Percentiles rank a stretch among this genome's conserved stretches.
These are phyloP conservation scores for Magnolia officinalis DNA, from an alignment of 164 flowering plant genomes.

Conservation along the genomic window DNA sequence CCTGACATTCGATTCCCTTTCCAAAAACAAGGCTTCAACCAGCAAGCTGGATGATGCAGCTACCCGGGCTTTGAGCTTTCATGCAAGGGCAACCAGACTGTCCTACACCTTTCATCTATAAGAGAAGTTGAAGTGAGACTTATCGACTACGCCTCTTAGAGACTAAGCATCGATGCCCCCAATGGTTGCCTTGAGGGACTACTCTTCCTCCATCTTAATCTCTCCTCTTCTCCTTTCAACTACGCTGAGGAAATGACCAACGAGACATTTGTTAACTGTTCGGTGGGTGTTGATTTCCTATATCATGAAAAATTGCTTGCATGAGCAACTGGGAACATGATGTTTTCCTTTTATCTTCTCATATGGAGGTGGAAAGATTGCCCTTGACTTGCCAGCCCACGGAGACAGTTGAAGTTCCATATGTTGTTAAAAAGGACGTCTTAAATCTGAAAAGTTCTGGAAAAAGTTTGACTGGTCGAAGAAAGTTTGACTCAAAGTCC, in stretches of 20 bases:
- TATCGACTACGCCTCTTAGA: background rate
- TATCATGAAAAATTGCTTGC: background rate
- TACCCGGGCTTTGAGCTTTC: background rate
- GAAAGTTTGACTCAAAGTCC: too few species aligned
- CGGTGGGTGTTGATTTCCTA: background rate
- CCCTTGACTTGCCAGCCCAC: background rate
- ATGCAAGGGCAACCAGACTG: background rate
- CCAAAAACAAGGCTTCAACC: background rate
- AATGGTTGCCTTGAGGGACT: background rate
- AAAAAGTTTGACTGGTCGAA: too few species aligned
- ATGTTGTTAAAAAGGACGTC: too few species aligned
- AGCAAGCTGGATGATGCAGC: background rate
- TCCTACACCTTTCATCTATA: background rate
- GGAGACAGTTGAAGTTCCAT: background rate
- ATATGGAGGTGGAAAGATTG: background rate
- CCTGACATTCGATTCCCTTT: background rate
- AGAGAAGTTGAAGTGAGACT: background rate
- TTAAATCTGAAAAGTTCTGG: too few species aligned
- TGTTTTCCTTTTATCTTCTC: background rate
- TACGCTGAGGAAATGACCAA: background rate
- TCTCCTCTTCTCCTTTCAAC: constrained; percentile 2
- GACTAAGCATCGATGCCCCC: background rate
- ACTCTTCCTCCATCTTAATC: background rate
- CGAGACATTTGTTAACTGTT: background rate
- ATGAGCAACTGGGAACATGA: background rate